Evolutionary conservation across 2,329 filamentous ascomycete species (phyloP).

Genomic region (Calonectria ilicicola): DNA sequence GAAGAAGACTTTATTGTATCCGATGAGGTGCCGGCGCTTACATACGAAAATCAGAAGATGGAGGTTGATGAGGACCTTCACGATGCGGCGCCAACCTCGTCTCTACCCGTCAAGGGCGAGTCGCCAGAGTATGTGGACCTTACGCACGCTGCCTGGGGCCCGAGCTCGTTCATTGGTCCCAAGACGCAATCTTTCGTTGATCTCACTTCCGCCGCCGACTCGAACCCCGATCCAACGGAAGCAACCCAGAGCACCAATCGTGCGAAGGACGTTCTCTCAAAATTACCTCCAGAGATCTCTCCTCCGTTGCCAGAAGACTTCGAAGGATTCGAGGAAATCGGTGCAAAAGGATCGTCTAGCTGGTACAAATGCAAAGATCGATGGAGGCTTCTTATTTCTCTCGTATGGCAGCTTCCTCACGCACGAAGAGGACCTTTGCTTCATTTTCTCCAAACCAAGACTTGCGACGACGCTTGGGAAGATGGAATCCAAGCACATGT

Average conservation of each 20-base stretch:
- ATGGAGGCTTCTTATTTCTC: slow-evolving; percentile 44
- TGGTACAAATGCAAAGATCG: slow-evolving; percentile 45
- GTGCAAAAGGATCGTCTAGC: slow-evolving; percentile 23
- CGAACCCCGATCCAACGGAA: background rate
- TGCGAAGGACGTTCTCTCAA: background rate
- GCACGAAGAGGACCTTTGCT: slow-evolving; percentile 44
- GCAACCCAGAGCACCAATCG: background rate
- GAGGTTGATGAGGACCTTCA: slow-evolving; percentile 11
- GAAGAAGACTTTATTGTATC: slow-evolving; percentile 64
- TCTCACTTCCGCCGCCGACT: slow-evolving; percentile 39
- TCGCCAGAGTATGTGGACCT: slow-evolving; percentile 44
- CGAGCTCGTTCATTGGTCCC: background rate
- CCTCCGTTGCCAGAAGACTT: slow-evolving; percentile 38
- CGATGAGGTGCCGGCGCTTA: slow-evolving; percentile 31
- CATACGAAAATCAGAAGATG: background rate
- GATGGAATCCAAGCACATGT: slow-evolving; percentile 32
- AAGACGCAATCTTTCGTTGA: slow-evolving; percentile 36
- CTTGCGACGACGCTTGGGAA: slow-evolving; percentile 34
- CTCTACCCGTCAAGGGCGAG: slow-evolving; percentile 35
- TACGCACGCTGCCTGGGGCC: slow-evolving; percentile 42
- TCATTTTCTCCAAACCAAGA: slow-evolving; percentile 30
- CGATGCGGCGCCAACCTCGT: background rate
- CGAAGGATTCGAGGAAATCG: slow-evolving; percentile 40
- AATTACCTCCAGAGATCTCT: background rate
- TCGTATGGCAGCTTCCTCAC: slow-evolving; percentile 47